Evolutionary conservation across 2,329 filamentous ascomycete species (phyloP).

Genomic region (Xylariales sp.): DNA sequence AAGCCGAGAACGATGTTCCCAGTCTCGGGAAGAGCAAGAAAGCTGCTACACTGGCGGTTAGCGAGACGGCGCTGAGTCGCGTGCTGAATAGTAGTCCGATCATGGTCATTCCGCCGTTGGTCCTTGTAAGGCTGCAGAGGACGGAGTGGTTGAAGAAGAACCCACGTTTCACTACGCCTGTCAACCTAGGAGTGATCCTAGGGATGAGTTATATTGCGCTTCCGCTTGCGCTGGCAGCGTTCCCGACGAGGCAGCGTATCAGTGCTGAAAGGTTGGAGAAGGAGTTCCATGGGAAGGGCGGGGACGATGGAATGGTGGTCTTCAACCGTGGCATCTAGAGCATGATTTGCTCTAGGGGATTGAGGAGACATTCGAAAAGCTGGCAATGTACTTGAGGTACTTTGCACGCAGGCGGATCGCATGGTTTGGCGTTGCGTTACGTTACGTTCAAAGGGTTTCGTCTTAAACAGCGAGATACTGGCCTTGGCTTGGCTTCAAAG

Average conservation of each 20-base stretch:
- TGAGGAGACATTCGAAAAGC: too few species aligned
- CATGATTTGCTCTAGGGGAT: neutral
- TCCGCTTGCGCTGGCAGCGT: constrained; percentile 83
- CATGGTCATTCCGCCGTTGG: constrained; percentile 89
- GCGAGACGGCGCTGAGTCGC: constrained; percentile 85
- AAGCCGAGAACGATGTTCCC: constrained; percentile 58
- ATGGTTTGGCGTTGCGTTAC: too few species aligned
- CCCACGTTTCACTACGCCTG: constrained; percentile 70
- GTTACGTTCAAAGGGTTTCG: too few species aligned
- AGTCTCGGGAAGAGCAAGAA: constrained; percentile 82
- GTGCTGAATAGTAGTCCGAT: constrained; percentile 94
- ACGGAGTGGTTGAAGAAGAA: constrained; percentile 74
- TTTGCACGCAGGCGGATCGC: too few species aligned
- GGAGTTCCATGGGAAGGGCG: constrained; percentile 80
- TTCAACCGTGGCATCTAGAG: constrained; percentile 89
- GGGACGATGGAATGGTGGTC: constrained; percentile 77
- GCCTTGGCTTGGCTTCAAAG: neutral
- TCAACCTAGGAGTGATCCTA: constrained; percentile 85
- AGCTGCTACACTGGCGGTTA: constrained; percentile 84
- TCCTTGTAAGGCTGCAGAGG: constrained; percentile 80
- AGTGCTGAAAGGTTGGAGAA: constrained; percentile 71
- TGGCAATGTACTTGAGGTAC: too few species aligned
- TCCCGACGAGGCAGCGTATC: constrained; percentile 86
- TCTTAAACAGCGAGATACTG: neutral
- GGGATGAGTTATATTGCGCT: constrained; percentile 83